Evolutionary conservation across 768 basidiomycete species (phyloP).

Genomic region (Hericium alpestre): DNA sequence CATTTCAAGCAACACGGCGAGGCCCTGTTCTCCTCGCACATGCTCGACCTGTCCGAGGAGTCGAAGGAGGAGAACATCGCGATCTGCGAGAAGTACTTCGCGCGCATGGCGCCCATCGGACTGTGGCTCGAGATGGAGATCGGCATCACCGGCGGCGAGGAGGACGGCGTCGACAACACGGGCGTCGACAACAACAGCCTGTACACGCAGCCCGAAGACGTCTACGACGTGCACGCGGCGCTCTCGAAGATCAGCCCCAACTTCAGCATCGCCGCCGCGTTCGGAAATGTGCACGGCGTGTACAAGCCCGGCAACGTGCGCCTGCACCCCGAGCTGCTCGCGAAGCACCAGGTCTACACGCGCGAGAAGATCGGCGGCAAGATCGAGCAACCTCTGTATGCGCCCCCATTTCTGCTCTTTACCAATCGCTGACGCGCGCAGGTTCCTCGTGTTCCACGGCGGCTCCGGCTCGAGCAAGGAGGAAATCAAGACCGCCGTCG

Average conservation of each 20-base stretch:
- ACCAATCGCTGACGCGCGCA: constrained; percentile 18
- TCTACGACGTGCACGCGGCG: constrained; percentile 85
- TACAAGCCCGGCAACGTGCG: constrained; percentile 99
- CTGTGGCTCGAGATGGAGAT: constrained; percentile 99
- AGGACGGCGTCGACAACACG: constrained; percentile 98
- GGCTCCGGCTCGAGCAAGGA: constrained; percentile 96
- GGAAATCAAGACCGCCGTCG: constrained; percentile 87
- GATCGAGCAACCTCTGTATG: constrained; percentile 72
- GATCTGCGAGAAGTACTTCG: constrained; percentile 88
- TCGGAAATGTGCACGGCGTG: constrained; percentile 98
- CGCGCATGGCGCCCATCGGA: constrained; percentile 84
- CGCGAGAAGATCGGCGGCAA: constrained; percentile 55
- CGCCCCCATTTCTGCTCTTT: constrained; percentile 3
- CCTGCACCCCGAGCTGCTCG: constrained; percentile 82
- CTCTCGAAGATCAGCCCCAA: constrained; percentile 76
- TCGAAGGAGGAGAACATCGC: constrained; percentile 89
- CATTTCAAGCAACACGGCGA: constrained; percentile 86
- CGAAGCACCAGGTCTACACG: constrained; percentile 79
- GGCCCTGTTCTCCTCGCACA: constrained; percentile 92
- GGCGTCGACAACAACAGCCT: constrained; percentile 85
- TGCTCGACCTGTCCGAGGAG: constrained; percentile 95
- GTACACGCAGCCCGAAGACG: constrained; percentile 96
- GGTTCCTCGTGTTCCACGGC: constrained; percentile 99
- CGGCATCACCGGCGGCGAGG: constrained; percentile 98
- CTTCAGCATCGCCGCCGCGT: constrained; percentile 96